Conservation (phyloP, 305 asterid species). For the Rubia balearica region DNA sequence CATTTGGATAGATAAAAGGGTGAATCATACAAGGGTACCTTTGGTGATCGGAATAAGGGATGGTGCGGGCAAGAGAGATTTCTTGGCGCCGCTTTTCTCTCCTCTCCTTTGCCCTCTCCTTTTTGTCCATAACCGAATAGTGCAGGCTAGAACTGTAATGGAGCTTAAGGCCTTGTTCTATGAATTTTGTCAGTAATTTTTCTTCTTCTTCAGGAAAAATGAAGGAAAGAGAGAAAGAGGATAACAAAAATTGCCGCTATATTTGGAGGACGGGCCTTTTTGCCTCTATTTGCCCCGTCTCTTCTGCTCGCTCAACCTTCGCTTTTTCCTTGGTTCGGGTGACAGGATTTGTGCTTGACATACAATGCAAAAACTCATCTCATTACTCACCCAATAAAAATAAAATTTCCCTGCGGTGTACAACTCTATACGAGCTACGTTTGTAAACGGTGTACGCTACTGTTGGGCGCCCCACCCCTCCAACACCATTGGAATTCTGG, state of each 20-base stretch:
- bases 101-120: conserved; percentile 57
- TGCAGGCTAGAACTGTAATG: neutral
- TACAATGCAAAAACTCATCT: too few species aligned
- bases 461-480: too few species aligned
- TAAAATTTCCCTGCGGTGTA: too few species aligned
- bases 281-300: conserved; percentile 8
- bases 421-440: too few species aligned
- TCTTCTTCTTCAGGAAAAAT: neutral
- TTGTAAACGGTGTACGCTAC: too few species aligned
- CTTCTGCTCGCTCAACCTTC: conserved; percentile 9
- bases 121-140: conserved; percentile 37
- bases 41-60: conserved; percentile 73
- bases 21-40: conserved; percentile 27
- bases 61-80: conserved; percentile 67
- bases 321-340: too few species aligned
- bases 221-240: neutral
- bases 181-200: neutral
- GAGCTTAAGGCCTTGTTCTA: neutral
- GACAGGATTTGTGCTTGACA: too few species aligned
- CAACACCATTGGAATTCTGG: too few species aligned
- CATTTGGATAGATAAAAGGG: neutral
- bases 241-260: conserved; percentile 14
- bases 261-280: conserved; percentile 13
- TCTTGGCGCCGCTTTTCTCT: conserved; percentile 82
- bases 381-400: too few species aligned